Evolutionary conservation across 306 rosid genomes (phyloP).

Genomic region (Trifolium fragiferum): DNA sequence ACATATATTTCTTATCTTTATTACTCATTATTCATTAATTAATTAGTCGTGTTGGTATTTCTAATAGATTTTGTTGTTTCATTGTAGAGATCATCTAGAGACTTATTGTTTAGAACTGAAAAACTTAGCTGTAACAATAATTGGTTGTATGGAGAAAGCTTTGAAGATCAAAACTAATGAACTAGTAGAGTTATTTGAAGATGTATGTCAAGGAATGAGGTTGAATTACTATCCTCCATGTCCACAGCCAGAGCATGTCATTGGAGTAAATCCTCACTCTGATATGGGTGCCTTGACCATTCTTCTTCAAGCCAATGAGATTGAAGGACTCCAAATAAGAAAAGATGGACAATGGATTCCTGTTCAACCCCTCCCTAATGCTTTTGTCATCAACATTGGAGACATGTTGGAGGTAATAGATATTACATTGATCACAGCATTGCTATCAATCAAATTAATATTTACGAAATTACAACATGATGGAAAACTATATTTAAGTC

Average conservation of each 20-base stretch:
- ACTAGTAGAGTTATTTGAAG: slow-evolving; percentile 32
- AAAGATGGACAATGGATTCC: background rate
- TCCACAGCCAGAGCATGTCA: background rate
- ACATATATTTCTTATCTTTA: too few species aligned
- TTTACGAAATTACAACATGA: too few species aligned
- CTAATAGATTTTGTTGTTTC: background rate
- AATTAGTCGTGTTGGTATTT: background rate
- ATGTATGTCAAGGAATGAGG: slow-evolving; percentile 36
- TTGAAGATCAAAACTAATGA: slow-evolving; percentile 16
- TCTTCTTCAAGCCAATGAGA: background rate
- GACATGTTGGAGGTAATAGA: background rate
- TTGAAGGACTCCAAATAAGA: background rate
- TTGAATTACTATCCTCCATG: background rate
- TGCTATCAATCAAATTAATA: too few species aligned
- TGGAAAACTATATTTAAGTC: too few species aligned
- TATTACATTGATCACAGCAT: too few species aligned
- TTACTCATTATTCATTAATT: background rate
- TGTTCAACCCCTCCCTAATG: background rate
- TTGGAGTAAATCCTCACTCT: background rate
- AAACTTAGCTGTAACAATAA: slow-evolving; percentile 3
- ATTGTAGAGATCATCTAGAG: slow-evolving; percentile 41
- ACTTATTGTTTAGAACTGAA: slow-evolving; percentile 34
- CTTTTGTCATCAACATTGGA: background rate
- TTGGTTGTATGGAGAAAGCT: slow-evolving; percentile 40
- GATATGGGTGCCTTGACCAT: background rate